Percentiles rank a stretch among this genome's conserved stretches.
These are phyloP conservation scores for Globisporangium acanthophoron DNA, from an alignment of 352 stramenopile genomes.

Conservation along the genomic window DNA sequence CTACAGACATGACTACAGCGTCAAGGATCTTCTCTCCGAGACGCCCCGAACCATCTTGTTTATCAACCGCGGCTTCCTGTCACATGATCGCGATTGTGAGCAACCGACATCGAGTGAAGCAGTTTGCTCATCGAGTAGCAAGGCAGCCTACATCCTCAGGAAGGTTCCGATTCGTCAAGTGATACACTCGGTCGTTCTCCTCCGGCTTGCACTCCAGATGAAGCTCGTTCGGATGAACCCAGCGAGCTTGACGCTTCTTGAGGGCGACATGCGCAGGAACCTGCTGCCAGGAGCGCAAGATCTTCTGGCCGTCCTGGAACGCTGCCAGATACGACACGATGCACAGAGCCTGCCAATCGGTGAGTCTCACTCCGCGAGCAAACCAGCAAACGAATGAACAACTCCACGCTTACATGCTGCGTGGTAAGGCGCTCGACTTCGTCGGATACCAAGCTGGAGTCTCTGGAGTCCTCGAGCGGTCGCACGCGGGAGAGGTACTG, in stretches of 20 bases:
- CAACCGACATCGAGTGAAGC: not conserved
- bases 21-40: constrained; percentile 18
- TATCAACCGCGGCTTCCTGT: constrained; percentile 1
- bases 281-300: constrained; percentile 22
- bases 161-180: not conserved
- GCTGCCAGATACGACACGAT: constrained; percentile 28
- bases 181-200: constrained; percentile 37
- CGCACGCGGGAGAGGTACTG: constrained; percentile 34
- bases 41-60: constrained; percentile 10
- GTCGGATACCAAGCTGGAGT: constrained; percentile 1
- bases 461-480: constrained; percentile 18
- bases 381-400: not conserved
- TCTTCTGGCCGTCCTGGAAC: constrained; percentile 19
- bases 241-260: constrained; percentile 14
- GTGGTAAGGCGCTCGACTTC: constrained; percentile 16
- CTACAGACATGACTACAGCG: constrained; percentile 21
- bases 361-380: not conserved
- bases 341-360: constrained; percentile 16
- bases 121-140: not conserved
- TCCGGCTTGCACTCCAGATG: constrained; percentile 10
- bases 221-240: constrained; percentile 10
- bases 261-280: constrained; percentile 21
- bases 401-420: constrained; percentile 23
- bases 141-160: constrained; percentile 2
- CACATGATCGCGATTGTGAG: not conserved